Evolutionary conservation across 1,284 basidiomycete species (phyloP), one percentile per base, ranked within the genome.

Genomic region (Pseudozyma hubeiensis): DNA sequence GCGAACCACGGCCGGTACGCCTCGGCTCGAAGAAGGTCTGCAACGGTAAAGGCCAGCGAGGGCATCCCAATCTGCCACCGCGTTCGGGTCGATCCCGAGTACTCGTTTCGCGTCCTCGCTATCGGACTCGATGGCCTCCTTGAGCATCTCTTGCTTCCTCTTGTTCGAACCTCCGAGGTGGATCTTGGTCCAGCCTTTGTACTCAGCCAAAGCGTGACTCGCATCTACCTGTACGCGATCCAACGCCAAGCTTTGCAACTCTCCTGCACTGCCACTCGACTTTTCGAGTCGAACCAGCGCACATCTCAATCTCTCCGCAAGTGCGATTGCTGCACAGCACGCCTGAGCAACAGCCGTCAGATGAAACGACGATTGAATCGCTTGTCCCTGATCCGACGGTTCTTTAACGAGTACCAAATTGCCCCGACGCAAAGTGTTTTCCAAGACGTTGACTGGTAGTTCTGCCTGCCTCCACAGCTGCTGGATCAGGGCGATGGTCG

Each of bases 271-370:
- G 5, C n/a, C 47, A 24, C 33, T 16, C 2, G 7, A 7, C 16
- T 11, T 29, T 5, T 46, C 37, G 0, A 19, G 19, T 11, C 16
- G 19, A 5, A 13, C 4, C 29, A 45, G 5, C 1, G 44, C 37
- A 1, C 16, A 10, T 35, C 51, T 11, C 3, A 55, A 5, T 16
- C 10, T n/a, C n/a, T 56, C 41, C 0, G 57, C 58, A 0, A 70
- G 44, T 5, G 46, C 46, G 34, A 57, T 53, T 0, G 40, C 58
- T 7, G 57, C 58, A 13, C 34, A 40, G n/a, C 46, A 53, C 11
- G 53, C 67, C 50, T 70, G 67, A 5, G 67, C 67, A 16, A 63
- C 62, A 6, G 67, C 62, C 2, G 67, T 61, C 14, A 70, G 34
- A 19, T 54, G 67, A 16, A 70, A 65, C 11, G 58, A 61, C 11